phyloP scores from a whole-genome alignment of 1,139 yeast genomes.

The Pichia sp. region DNA sequence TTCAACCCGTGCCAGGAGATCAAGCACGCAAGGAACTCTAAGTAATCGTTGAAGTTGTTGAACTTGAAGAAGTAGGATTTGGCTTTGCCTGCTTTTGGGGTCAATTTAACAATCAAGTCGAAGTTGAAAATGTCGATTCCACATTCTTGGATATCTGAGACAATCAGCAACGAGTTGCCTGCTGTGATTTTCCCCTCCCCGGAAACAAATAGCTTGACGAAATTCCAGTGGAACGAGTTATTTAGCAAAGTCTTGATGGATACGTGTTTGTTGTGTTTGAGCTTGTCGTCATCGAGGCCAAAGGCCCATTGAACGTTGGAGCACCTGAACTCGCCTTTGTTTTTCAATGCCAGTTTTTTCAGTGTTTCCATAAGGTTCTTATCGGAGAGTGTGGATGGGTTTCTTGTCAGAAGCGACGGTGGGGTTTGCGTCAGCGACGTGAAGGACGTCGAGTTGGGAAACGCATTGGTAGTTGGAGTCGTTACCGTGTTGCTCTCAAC shows the following conservation, averaged over 20 bases:
- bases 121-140: slow-evolving; percentile 27
- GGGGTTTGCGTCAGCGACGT: neutral
- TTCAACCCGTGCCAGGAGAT: slow-evolving; percentile 62
- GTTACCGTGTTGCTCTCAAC: neutral
- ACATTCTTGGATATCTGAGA: slow-evolving; percentile 39
- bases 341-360: neutral
- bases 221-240: slow-evolving; percentile 14
- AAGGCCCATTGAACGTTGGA: slow-evolving; percentile 16
- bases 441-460: neutral
- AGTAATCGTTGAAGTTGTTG: slow-evolving; percentile 42
- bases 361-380: neutral
- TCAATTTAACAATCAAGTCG: slow-evolving; percentile 36
- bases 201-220: slow-evolving; percentile 22
- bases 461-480: neutral
- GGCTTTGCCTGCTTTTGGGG: slow-evolving; percentile 33
- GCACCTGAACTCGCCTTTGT: slow-evolving; percentile 11
- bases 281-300: slow-evolving; percentile 1
- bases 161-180: slow-evolving; percentile 25
- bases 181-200: slow-evolving; percentile 24
- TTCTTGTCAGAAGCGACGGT: neutral
- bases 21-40: slow-evolving; percentile 46
- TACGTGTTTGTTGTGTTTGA: neutral
- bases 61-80: slow-evolving; percentile 43
- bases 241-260: neutral
- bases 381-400: neutral